These are phyloP conservation scores for Amanita fuliginea DNA, from an alignment of 768 basidiomycete genomes.

Conservation along the genomic window DNA sequence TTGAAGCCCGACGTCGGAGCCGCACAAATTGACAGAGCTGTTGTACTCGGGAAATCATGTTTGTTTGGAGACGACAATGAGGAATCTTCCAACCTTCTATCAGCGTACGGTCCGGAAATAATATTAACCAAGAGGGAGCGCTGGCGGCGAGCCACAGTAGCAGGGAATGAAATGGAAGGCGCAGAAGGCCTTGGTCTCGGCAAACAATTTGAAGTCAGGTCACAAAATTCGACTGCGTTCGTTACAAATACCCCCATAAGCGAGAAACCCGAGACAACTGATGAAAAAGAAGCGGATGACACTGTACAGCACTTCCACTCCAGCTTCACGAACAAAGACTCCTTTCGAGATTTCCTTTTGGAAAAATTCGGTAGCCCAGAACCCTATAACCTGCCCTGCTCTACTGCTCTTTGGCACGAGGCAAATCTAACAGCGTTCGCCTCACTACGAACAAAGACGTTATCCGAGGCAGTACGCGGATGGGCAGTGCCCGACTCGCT, in stretches of 20 bases:
- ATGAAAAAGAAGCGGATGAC: too few species aligned
- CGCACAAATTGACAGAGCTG: neutral
- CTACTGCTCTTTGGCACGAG: constrained; percentile 3
- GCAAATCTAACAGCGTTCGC: constrained; percentile 19
- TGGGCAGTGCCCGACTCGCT: neutral
- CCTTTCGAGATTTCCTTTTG: neutral
- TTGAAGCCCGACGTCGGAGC: neutral
- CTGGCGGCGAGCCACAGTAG: constrained; percentile 7
- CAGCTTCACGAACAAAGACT: too few species aligned
- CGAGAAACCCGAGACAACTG: too few species aligned
- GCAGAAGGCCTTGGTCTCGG: too few species aligned
- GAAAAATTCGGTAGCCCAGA: neutral
- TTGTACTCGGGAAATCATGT: neutral
- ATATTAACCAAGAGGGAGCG: constrained; percentile 34
- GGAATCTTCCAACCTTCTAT: too few species aligned
- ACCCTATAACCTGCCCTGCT: neutral
- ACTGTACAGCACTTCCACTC: too few species aligned
- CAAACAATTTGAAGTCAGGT: neutral
- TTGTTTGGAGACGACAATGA: neutral
- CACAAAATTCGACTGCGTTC: too few species aligned
- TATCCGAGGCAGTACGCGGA: neutral
- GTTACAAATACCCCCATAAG: too few species aligned
- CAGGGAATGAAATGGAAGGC: neutral
- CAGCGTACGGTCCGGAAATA: constrained; percentile 11
- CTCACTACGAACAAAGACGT: constrained; percentile 21